phyloP scores from a whole-genome alignment of 2,329 filamentous ascomycete genomes.

The Trichoderma sp. region DNA sequence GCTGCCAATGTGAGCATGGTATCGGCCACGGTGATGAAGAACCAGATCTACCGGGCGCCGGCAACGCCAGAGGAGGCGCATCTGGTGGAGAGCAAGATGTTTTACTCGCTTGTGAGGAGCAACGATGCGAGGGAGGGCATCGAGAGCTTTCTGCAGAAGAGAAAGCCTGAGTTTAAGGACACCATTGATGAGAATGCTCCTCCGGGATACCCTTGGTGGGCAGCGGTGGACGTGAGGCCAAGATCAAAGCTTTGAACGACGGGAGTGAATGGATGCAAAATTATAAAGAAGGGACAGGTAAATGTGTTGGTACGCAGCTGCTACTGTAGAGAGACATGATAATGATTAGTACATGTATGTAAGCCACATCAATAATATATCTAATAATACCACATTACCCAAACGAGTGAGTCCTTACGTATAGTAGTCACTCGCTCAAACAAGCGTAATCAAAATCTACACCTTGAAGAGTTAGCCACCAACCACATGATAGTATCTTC shows the following conservation, averaged over 20 bases:
- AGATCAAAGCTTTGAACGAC: conserved; percentile 28
- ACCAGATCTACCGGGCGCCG: conserved; percentile 64
- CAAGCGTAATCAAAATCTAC: background rate
- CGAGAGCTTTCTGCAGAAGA: conserved; percentile 67
- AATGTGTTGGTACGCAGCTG: background rate
- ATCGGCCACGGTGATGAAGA: conserved; percentile 65
- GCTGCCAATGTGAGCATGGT: conserved; percentile 64
- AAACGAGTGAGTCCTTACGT: background rate
- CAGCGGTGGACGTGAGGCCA: conserved; percentile 40
- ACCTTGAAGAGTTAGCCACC: too few relatives aligned
- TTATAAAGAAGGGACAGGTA: background rate
- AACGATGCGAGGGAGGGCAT: conserved; percentile 66
- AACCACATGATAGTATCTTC: too few relatives aligned
- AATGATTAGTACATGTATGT: background rate
- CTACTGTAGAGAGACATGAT: too few relatives aligned
- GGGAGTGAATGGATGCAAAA: background rate
- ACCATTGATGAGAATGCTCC: conserved; percentile 61
- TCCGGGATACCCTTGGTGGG: conserved; percentile 66
- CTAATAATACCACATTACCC: background rate
- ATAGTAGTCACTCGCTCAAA: background rate
- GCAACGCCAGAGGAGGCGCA: conserved; percentile 66
- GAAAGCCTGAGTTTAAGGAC: conserved; percentile 59
- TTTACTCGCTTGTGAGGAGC: conserved; percentile 58
- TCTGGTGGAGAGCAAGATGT: conserved; percentile 64
- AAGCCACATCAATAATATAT: background rate